Base-by-base conservation (phyloP, 345 rosid genomes). In the Ceriops decandra region DNA sequence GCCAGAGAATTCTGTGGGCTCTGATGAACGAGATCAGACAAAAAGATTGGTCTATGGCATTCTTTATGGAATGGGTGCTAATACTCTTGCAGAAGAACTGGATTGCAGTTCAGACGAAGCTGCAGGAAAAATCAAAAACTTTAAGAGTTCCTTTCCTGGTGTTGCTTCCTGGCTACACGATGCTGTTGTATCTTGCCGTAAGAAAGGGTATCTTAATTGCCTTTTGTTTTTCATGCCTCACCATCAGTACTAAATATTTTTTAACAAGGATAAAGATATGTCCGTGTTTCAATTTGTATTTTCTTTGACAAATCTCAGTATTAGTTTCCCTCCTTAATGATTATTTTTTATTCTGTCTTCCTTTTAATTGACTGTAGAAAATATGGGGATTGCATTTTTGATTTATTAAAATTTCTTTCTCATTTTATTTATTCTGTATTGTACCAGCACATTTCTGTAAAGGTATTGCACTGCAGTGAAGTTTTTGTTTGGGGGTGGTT, bases 21-120 rank as follows among this genome's bases (percentile, higher is more conserved):
- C 86, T 53, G 68, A 74, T 57, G 96, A 93, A 76, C 82, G 99
- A 82, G 95, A 93, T 66, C 96, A 88, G 80, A 88, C 90, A 15
- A 93, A 93, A 81, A 85, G 97, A 71, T 77, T 93, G 92, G 84
- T 93, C 60, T 93, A 93, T 66, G 99, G 97, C 56, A 89, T 93
- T 82, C 92, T 93, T 31, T 93, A 93, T 80, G 99, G 99, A 76
- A 93, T 93, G 99, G 99, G 99, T 71, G 89, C 99, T 66, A 89
- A 83, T 35, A 77, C 81, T 72, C 96, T 93, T 72, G 85, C 96
- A 32, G 90, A 90, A 74, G 97, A 93, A 80, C 84, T 93, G 75
- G 85, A 83, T 63, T 93, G 97, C 82, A 85, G 83, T 74, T 67
- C 88, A 26, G 90, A 88, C 68, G 97, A 84, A 84, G 99, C 99